Percentiles rank a stretch among this genome's conserved stretches.
phyloP scores from a whole-genome alignment of 306 rosid genomes.

The Quercus cerris region DNA sequence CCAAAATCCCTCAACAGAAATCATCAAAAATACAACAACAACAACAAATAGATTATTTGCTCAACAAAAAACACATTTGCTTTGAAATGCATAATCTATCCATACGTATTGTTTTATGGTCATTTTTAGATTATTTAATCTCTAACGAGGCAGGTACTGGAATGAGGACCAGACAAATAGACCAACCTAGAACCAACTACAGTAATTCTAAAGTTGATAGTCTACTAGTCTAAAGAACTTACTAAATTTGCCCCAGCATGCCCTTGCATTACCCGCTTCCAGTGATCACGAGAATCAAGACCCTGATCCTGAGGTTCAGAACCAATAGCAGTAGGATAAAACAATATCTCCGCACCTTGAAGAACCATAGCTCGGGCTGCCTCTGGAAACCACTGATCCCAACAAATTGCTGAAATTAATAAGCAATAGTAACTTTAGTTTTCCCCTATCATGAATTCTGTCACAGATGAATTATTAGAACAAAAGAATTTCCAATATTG shows the following conservation, averaged over 20 bases:
- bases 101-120: background rate
- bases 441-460: constrained; percentile 1
- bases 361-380: constrained; percentile 92
- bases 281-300: constrained; percentile 86
- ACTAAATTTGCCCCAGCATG: constrained; percentile 97
- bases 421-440: constrained; percentile 17
- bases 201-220: background rate
- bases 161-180: background rate
- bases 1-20: background rate
- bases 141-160: background rate
- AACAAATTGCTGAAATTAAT: constrained; percentile 77
- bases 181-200: background rate
- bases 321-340: constrained; percentile 97
- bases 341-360: constrained; percentile 96
- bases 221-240: constrained; percentile 18
- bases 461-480: constrained; percentile 13
- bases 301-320: constrained; percentile 87
- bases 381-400: constrained; percentile 99
- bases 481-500: background rate
- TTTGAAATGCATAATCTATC: background rate
- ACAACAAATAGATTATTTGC: background rate
- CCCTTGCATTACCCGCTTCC: constrained; percentile 98
- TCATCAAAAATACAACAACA: background rate
- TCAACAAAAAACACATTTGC: background rate
- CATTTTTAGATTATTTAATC: background rate